A percentile compares a stretch with the other conserved stretches of the same genome.
Conservation (phyloP, 768 basidiomycete genomes). For the Suillus decipiens region DNA sequence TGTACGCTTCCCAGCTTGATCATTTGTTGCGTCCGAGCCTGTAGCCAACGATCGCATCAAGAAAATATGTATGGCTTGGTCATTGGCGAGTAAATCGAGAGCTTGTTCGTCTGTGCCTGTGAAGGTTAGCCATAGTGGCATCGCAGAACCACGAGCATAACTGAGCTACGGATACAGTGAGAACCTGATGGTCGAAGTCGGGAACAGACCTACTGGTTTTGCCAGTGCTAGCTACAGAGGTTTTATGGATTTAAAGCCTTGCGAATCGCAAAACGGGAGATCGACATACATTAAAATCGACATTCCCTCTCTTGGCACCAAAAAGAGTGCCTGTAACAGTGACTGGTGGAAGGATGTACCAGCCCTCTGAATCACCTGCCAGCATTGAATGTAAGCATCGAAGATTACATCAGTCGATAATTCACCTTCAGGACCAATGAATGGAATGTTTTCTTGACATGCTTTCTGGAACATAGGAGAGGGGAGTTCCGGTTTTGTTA, state of each 20-base stretch:
- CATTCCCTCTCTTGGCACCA: slow-evolving; percentile 29
- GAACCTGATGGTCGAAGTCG: not conserved
- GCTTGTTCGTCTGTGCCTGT: slow-evolving; percentile 46
- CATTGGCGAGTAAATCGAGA: slow-evolving; percentile 48
- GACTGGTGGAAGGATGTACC: slow-evolving; percentile 36
- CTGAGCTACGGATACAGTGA: slow-evolving; percentile 38
- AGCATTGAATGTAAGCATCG: not conserved
- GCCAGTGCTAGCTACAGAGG: slow-evolving; percentile 47
- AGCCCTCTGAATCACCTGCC: slow-evolving; percentile 41
- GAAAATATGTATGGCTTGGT: slow-evolving; percentile 41
- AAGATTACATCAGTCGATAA: not conserved
- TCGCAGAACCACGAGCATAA: slow-evolving; percentile 51
- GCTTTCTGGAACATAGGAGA: slow-evolving; percentile 40
- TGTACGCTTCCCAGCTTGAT: slow-evolving; percentile 38
- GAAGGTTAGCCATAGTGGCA: slow-evolving; percentile 53
- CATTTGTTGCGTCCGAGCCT: slow-evolving; percentile 48
- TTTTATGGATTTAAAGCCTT: slow-evolving; percentile 1
- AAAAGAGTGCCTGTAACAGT: slow-evolving; percentile 38
- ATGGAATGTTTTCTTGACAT: slow-evolving; percentile 32
- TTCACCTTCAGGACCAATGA: slow-evolving; percentile 37
- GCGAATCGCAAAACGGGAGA: not conserved
- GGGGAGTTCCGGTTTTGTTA: slow-evolving; percentile 35
- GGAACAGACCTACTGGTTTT: slow-evolving; percentile 40
- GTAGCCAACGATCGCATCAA: slow-evolving; percentile 50
- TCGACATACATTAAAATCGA: slow-evolving; percentile 36